phyloP scores from a whole-genome alignment of 352 stramenopile species.

The Pythium sukuiense region DNA sequence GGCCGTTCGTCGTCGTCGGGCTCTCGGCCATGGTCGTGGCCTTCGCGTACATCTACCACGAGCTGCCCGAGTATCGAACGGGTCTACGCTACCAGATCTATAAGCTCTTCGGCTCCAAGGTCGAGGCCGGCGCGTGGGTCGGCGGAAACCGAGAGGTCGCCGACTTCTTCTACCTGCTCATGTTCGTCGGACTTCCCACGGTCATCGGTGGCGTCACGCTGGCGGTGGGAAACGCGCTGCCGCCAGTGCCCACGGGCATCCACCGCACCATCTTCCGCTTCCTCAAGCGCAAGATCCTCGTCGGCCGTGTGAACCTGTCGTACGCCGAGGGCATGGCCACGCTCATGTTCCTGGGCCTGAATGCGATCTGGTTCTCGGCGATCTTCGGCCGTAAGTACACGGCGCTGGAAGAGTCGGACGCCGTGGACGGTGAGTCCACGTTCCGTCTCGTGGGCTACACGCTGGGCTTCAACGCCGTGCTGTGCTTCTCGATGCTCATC shows the following conservation, averaged over 20 bases:
- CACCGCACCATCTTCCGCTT: constrained; percentile 77
- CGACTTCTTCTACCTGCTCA: constrained; percentile 71
- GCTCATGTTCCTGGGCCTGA: constrained; percentile 72
- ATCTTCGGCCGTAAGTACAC: constrained; percentile 73
- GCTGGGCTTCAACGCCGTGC: constrained; percentile 63
- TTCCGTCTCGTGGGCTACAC: constrained; percentile 58
- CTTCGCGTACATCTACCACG: constrained; percentile 70
- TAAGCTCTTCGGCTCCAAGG: constrained; percentile 50
- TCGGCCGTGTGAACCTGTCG: constrained; percentile 71
- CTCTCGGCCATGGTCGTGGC: constrained; percentile 49
- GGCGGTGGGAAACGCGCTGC: constrained; percentile 61
- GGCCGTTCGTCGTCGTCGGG: constrained; percentile 65
- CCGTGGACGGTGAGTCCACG: constrained; percentile 40
- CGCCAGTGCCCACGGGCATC: constrained; percentile 64
- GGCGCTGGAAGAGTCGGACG: constrained; percentile 47
- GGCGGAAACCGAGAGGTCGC: constrained; percentile 74
- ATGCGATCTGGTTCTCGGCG: constrained; percentile 79
- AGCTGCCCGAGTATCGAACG: constrained; percentile 70
- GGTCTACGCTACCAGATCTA: constrained; percentile 68
- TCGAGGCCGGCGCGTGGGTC: constrained; percentile 58
- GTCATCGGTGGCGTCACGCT: constrained; percentile 72
- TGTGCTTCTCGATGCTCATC: constrained; percentile 36
- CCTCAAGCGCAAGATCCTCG: constrained; percentile 78
- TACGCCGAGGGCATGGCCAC: constrained; percentile 74
- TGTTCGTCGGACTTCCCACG: constrained; percentile 70